Evolutionary conservation across 768 basidiomycete genomes (phyloP), one percentile per base, ranked within the genome.

Genomic region (Lentinula detonsa): DNA sequence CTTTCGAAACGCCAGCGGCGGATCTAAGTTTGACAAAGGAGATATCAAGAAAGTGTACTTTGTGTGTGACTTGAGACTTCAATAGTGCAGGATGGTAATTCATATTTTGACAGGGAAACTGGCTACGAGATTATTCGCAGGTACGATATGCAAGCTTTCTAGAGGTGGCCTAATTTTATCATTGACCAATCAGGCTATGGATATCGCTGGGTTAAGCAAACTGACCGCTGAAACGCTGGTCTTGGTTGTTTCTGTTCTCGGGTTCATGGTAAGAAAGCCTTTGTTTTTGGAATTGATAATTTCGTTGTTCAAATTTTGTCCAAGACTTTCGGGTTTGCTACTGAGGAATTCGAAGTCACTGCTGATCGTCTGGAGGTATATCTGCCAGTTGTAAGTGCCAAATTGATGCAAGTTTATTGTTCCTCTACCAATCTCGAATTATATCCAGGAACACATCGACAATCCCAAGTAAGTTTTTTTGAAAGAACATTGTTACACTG

Each of bases 331-430:
- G 85, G 84, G 35, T 85, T 81, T 62, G 81, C 85, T 11, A 86
- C 86, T 3, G 78, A 79, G 61, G 85, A 87, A 71, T 90, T 88
- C 62, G 76, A 90, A 74, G 85, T 91, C 33, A 91, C 88, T 9
- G 74, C 82, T 35, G 86, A 89, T 53, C 81, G 87, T 54, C 79
- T 92, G 16, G 88, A 88, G 2, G 86, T 87, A n/a, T 91, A 91
- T 70, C 79, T 90, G 1, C 88, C 88, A 3, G 83, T 85, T 9
- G 85, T 82, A 69, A 64, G 79, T 74, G 15, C 8, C n/a, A 33
- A 53, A 34, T 39, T 5, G n/a, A 35, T 16, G 40, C 9, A 39
- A 35, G 33, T 15, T 59, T 9, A 48, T 64, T 39, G 58, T 55
- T 42, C 42, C 15, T 49, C 28, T 28, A 28, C 28, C 37, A 39